Evolutionary conservation across 1,284 basidiomycete species (phyloP), one percentile per base, ranked within the genome.

Genomic region (Boletellus dicymbophilus): DNA sequence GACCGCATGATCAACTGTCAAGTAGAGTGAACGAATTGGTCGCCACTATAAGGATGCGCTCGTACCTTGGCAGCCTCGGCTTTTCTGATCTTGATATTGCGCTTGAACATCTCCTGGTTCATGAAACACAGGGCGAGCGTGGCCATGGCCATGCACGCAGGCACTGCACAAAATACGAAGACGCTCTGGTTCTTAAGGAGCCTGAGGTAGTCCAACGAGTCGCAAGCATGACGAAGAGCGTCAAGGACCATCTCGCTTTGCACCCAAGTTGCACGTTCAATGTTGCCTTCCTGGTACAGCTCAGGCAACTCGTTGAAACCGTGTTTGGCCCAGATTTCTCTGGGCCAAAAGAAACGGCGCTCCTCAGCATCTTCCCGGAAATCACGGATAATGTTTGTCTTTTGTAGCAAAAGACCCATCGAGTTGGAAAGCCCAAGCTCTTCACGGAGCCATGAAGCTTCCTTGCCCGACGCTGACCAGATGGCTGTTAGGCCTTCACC

Each of bases 331-430:
- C 94, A 99, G 52, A 98, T 93, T 65, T 95, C 93, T 46, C 80
- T 81, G 0, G 96, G 97, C 96, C 97, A 99, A 77, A 99, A 99
- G 64, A 84, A 91, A 36, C 96, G 83, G 12, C 80, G 77, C 44
- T 96, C 81, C 38, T 95, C 87, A 12, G 86, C 81, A 68, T 99
- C 97, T 72, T 99, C 96, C 38, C 92, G 84, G 72, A 88, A 93
- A 70, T 99, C 97, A 49, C 96, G 88, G 56, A 95, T 92, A 69
- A 99, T 98, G 74, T 99, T 99, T 34, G 95, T 98, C 75, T 99
- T 99, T 71, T 99, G 97, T 12, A 99, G 80, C 47, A 98, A 79
- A 16, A 96, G 79, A n/a, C 97, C 97, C 90, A 98, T 95, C 41
- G 90, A 91, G 72, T 98, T 98, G 58, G 88, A 87, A 2, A 99